Evolutionary conservation across 352 stramenopile genomes (phyloP), one percentile per base, ranked within the genome.

Genomic region (Pythium pectinolyticum): DNA sequence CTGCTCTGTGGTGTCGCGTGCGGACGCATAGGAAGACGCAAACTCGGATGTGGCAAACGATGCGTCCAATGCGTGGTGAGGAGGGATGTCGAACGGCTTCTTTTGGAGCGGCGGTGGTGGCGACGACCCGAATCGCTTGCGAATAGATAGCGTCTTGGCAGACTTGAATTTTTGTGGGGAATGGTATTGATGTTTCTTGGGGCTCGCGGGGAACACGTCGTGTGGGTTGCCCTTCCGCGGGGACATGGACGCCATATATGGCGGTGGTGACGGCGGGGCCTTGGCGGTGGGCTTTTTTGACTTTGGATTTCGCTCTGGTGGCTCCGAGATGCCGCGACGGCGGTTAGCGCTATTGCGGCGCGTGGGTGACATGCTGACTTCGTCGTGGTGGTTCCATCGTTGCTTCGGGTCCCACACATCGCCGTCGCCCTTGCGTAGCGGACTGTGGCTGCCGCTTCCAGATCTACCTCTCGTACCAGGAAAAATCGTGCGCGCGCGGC

Each of bases 111-210:
- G 52, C 17, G 52, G 61, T 15, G 41, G 60, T 14, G 60, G 60
- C 46, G 61, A 32, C 9, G 56, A 49, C 15, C 25, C 53, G 34
- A 39, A 55, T 28, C 57, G 61, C 17, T 67, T 67, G 27, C 52
- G 51, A 46, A 67, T 67, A 48, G 61, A 67, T 43, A 67, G 34
- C 15, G 53, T 61, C 28, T 67, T 67, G 19, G 51, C 31, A 15
- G 24, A 32, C 32, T 54, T 49, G 9, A 6, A 11, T n/a, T 58
- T 41, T 24, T 56, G n/a, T 11, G 27, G 43, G 27, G 49, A 66
- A 25, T 61, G 34, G n/a, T 52, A 53, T 4, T 55, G 37, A 9
- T 40, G 34, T 31, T 67, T 67, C 24, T 35, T 37, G 0, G 60
- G 60, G 37, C 51, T 67, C 60, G 56, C 56, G 17, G 55, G 56